Base-by-base conservation (phyloP, 768 basidiomycete genomes). In the Cystobasidium onofrii region DNA sequence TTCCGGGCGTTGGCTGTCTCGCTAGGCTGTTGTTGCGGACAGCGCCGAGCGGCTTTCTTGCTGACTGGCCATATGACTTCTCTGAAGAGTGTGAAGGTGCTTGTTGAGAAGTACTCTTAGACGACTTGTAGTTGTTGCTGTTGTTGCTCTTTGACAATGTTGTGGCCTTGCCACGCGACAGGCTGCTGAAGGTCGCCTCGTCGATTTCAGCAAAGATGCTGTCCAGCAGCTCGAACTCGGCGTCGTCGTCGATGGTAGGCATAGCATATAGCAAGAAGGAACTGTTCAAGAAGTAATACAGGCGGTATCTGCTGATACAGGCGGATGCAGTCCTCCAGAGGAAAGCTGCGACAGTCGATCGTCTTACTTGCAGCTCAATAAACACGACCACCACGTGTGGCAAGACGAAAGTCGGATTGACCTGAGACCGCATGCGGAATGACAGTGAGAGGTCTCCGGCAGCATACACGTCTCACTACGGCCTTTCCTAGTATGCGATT, bases 141-240 rank as follows among this genome's bases (percentile, higher is more conserved):
- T 36, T 36, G 31, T 64, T 64, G 61, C n/a, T n/a, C 10, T 20
- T 63, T 4, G 61, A 33, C 36, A 27, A 15, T 67, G 65, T 67
- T 33, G 65, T 18, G 18, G 50, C 65, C 43, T 31, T 54, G 27
- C 29, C 27, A 17, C 44, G 23, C 25, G 52, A 9, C 46, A 52
- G 44, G 44, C 33, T 39, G 31, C 13, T 60, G 4, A 55, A 27
- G 52, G 33, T 36, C 36, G 29, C 29, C 29, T 55, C 55, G 69
- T 71, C 69, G 52, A 71, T n/a, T 36, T 71, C 69, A 6, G 29
- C 69, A 55, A 71, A 71, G 29, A 71, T 71, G 31, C 27, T 31
- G 69, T 71, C 69, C 20, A 71, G 69, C 27, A 71, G 69, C 29
- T 55, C 55, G 64, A 36, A 65, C 33, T 65, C 64, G 64, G 33